These are phyloP conservation scores for Alloteropsis semialata DNA, from an alignment of 176 grass and related monocot species.

Conservation along the genomic window DNA sequence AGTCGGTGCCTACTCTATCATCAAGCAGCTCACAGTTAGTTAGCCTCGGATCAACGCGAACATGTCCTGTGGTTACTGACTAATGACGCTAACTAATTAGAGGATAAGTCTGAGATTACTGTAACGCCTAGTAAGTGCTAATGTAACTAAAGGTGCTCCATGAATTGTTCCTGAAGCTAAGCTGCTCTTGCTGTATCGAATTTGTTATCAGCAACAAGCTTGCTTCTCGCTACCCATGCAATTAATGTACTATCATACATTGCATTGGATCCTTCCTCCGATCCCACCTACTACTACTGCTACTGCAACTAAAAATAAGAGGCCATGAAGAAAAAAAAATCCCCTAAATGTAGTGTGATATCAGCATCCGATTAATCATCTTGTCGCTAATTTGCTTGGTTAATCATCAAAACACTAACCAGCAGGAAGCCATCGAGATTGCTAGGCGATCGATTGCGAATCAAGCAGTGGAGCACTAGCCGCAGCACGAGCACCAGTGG, in stretches of 20 bases:
- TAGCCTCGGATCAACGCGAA: neutral
- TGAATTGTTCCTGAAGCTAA: slow-evolving; percentile 7
- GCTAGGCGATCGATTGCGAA: neutral
- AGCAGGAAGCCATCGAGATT: neutral
- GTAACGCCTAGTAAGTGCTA: neutral
- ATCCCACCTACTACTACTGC: neutral
- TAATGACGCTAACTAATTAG: too few relatives aligned
- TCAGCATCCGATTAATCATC: neutral
- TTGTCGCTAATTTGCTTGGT: neutral
- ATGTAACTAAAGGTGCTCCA: neutral
- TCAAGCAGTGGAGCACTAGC: neutral
- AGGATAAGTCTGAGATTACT: neutral
- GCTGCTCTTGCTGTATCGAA: neutral
- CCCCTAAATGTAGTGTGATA: neutral
- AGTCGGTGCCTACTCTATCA: neutral
- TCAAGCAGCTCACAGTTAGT: neutral
- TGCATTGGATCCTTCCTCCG: slow-evolving; percentile 20
- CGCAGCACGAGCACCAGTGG: neutral
- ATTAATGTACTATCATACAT: neutral
- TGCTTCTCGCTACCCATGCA: neutral
- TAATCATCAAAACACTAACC: neutral
- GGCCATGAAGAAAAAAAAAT: too few relatives aligned
- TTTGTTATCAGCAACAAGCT: neutral
- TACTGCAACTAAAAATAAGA: neutral
- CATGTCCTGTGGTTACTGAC: neutral